Evolutionary conservation across 139 green algal genomes (phyloP), one percentile per base, ranked within the genome.

Genomic region (Desmodesmus armatus): DNA sequence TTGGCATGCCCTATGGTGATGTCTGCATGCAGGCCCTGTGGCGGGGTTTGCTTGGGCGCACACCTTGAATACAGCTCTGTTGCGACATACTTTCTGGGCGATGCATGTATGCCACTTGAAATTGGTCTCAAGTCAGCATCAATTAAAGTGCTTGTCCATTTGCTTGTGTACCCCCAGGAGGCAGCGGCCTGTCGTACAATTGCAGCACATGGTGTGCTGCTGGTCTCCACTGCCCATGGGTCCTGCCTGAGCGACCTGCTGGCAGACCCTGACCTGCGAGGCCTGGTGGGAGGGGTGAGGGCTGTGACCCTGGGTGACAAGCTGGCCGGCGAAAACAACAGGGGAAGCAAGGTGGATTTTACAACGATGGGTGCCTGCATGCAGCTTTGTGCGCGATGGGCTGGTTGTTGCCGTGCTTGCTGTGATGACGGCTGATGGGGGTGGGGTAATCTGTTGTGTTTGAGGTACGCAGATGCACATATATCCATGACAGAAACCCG

Each of bases 201-300:
- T 82, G 91, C 94, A 4, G 93, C 98, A 88, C 91, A 96, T 17
- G 96, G 96, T 0, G 96, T 99, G 53, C 87, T 79, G 87, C 91
- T 99, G 39, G 91, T 99, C 15, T 95, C 89, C 73, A 98, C 96
- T 4, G 95, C 95, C 4, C 96, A 99, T 86, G 96, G 96, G 62
- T 71, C 47, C 6, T 43, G 72, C 44, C 87, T 90, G 60, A 7
- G n/a, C 60, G 53, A 21, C 2, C 21, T 90, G 15, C 21, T 88
- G 77, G n/a, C 13, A 23, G 98, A 98, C 82, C 90, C 94, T 5
- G 97, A 94, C 2, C 87, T 98, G 33, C 91, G 70, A 65, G 87
- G n/a, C n/a, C n/a, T n/a, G n/a, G n/a, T n/a, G n/a, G n/a, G n/a
- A n/a, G n/a, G n/a, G n/a, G n/a, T n/a, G 94, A 72, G 85, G 98